Evolutionary conservation across 2,329 filamentous ascomycete genomes (phyloP).

Genomic region (Ophiostoma australiae): DNA sequence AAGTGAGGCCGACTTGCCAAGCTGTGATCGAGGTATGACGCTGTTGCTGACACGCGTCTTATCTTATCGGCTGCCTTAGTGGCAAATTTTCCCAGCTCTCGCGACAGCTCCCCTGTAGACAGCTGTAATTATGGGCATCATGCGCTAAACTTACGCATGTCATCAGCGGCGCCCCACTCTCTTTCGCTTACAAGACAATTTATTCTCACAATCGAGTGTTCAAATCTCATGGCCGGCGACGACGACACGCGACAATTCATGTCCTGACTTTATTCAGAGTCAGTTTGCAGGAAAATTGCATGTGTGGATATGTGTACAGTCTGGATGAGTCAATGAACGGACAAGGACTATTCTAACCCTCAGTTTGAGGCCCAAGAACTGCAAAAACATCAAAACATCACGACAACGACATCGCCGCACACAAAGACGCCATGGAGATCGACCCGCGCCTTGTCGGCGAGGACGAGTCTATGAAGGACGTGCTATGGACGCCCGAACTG

Average conservation of each 20-base stretch:
- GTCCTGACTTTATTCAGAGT: background rate
- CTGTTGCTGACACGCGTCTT: background rate
- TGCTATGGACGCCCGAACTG: background rate
- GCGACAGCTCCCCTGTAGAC: background rate
- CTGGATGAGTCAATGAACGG: background rate
- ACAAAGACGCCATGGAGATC: background rate
- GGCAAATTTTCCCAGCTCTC: background rate
- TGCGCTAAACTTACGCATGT: background rate
- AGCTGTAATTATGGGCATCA: background rate
- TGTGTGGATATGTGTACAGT: background rate
- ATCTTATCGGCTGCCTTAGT: constrained; percentile 6
- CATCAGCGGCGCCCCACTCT: constrained; percentile 5
- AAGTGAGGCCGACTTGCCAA: background rate
- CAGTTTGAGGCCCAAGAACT: background rate
- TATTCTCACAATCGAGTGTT: background rate
- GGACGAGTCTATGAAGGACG: constrained; percentile 2
- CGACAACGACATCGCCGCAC: background rate
- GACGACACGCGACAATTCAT: background rate
- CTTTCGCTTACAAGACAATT: constrained; percentile 7
- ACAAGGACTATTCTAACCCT: background rate
- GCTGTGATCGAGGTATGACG: background rate
- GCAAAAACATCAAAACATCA: background rate
- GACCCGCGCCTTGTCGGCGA: constrained; percentile 10
- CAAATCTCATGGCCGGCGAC: background rate
- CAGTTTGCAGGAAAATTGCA: background rate